Evolutionary conservation across 2,329 filamentous ascomycete species (phyloP), one percentile per base, ranked within the genome.

Genomic region (Diaporthe citriasiana): DNA sequence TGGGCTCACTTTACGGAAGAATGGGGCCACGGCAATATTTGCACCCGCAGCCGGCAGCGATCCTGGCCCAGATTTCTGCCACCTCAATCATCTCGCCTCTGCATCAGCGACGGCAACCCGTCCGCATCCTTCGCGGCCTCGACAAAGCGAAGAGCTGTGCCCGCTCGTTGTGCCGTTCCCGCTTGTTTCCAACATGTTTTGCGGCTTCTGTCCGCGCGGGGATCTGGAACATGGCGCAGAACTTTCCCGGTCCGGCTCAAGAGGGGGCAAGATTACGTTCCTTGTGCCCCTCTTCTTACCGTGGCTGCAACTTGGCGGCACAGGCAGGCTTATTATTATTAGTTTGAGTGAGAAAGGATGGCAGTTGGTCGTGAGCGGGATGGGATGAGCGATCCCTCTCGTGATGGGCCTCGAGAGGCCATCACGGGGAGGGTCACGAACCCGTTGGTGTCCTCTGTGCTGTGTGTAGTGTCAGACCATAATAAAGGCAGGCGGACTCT

Each of bases 171-270:
- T 35, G 42, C 60, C 60, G 42, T 65, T 27, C 60, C 45, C 60
- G 42, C 45, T 12, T 68, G 63, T 40, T 40, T 53, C 63, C 47
- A 50, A 68, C 30, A 40, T 22, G 33, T 35, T 19, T 53, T 47
- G 63, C 47, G 47, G 63, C n/a, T 53, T 25, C 33, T 53, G 63
- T 68, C 47, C 63, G 63, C 63, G 63, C 63, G 63, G 63, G 63
- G 63, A 40, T 68, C 63, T 68, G 63, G 63, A 53, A 68, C 63
- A 53, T 68, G 63, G 63, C 63, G 47, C 33, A 68, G 45, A 68
- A 40, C 45, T 68, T 45, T 68, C 47, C n/a, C 63, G 60, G 42
- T 19, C 30, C 57, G 33, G 57, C 40, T 7, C 8, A n/a, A 27
- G 47, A 25, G 47, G n/a, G 47, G 47, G 47, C 7, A 10, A 56